Percentiles rank a stretch among this genome's conserved stretches.
These are phyloP conservation scores for Nothophoma quercina DNA, from an alignment of 2,329 filamentous ascomycete genomes.

Conservation along the genomic window DNA sequence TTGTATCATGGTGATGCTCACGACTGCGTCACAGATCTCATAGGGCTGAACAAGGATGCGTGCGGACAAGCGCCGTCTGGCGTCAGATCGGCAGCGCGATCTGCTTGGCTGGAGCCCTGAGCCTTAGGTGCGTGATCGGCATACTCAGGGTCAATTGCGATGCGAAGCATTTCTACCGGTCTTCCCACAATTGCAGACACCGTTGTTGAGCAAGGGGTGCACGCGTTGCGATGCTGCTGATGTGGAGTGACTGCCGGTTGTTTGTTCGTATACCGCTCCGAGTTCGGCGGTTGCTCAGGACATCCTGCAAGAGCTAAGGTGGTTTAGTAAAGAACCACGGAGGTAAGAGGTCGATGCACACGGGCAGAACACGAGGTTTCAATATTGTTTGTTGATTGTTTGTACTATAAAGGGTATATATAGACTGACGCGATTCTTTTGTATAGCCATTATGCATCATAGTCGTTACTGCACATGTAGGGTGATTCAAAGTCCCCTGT, in stretches of 20 bases:
- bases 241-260: neutral
- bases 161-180: neutral
- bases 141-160: neutral
- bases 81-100: constrained; percentile 11
- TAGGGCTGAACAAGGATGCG: constrained; percentile 22
- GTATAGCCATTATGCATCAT: constrained; percentile 31
- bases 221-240: neutral
- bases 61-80: constrained; percentile 1
- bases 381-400: constrained; percentile 9
- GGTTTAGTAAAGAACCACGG: neutral
- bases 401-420: constrained; percentile 18
- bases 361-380: neutral
- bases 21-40: constrained; percentile 20
- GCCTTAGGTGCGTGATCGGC: constrained; percentile 5
- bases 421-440: constrained; percentile 21
- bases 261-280: constrained; percentile 7
- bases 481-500: constrained; percentile 15
- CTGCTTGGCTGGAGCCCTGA: constrained; percentile 5
- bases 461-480: constrained; percentile 23
- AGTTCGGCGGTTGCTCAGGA: neutral
- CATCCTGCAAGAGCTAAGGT: neutral
- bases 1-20: constrained; percentile 16
- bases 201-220: neutral
- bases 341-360: neutral
- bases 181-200: neutral